Evolutionary conservation across 106 monocot genomes (phyloP), one percentile per base, ranked within the genome.

Genomic region (Acorus gramineus): DNA sequence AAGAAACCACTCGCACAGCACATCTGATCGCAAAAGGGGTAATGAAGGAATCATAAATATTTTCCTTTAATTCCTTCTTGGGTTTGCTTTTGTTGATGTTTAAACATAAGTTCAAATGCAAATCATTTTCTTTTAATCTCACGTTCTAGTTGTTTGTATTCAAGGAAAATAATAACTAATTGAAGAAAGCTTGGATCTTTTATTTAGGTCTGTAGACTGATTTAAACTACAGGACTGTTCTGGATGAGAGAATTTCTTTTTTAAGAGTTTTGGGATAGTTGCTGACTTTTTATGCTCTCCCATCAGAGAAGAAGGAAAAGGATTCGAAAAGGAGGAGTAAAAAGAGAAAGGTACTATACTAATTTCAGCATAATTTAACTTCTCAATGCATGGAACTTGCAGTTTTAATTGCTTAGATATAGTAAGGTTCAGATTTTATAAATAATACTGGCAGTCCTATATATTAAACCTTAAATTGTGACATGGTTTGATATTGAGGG

Each of bases 21-120:
- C 76, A 64, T 87, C 78, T 50, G 80, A 73, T 74, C 68, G 66
- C 47, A 90, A 83, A 47, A 96, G 87, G 83, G 95, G 95, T 96
- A 69, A 6, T 4, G 11, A 50, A 44, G 43, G 48, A 14, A 52
- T 49, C 28, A 28, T 28, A 28, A 28, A 28, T 28, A 28, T 28
- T 28, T 28, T 28, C 28, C 28, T 28, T 28, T 28, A 28, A 28
- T 28, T 28, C 28, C 28, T 28, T 28, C 11, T 4, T 53, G 4
- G 6, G 3, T 44, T 52, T 55, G n/a, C 4, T 57, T 10, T 52
- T 52, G 8, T 0, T 70, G 4, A 47, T 57, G 6, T 54, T 6
- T 56, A 28, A 6, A 46, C 10, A 62, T 13, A 10, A 7, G 42
- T 51, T 42, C 3, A 3, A 4, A 56, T 66, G n/a, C 11, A 48